Base-by-base conservation (phyloP, 2,329 filamentous ascomycete genomes). In the Teratosphaeria zuluensis region DNA sequence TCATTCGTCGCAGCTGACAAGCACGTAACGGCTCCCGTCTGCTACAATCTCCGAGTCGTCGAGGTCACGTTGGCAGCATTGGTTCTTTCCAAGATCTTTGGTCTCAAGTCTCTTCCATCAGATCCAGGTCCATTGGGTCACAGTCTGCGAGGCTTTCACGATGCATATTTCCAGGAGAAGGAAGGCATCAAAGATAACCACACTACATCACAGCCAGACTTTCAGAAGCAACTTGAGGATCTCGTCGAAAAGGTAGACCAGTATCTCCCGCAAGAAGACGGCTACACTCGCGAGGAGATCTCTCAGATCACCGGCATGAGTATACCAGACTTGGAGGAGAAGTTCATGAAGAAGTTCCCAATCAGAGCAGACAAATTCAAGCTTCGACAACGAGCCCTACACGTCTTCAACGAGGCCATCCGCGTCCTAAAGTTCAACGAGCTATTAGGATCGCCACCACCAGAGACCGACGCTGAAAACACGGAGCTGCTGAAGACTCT, bases 11-110 rank as follows among this genome's bases (percentile, higher is more conserved):
- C 88, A 16, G 89, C 92, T 4, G 92, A 97, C 79, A 99, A 99
- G 77, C 89, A 94, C 70, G 88, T 92, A 62, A 96, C 92, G 1
- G 94, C 88, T 0, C 92, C 92, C 0, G 86, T 95, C 63, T 90
- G 92, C 80, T 99, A 97, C 80, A 99, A 99, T 74, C 83, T 99
- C 28, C 88, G 94, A 31, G 94, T 99, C 1, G 94, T 96, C 42
- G 94, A 99, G 76, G 95, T 90, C 77, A 94, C 88, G 57, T 81
- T 99, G 33, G 94, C 94, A 2, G 91, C 94, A 2, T 77, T 82
- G 16, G 80, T 86, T 32, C 74, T 88, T 1, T 80, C 83, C 48
- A 85, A 84, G 65, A 78, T 80, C 48, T 79, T 84, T 61, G 77
- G 77, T 1, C 69, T 87, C 38, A 84, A 83, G 62, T 73, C 77